Conservation (phyloP, 2,329 filamentous ascomycete species). For the Pestalotiopsis sp. region DNA sequence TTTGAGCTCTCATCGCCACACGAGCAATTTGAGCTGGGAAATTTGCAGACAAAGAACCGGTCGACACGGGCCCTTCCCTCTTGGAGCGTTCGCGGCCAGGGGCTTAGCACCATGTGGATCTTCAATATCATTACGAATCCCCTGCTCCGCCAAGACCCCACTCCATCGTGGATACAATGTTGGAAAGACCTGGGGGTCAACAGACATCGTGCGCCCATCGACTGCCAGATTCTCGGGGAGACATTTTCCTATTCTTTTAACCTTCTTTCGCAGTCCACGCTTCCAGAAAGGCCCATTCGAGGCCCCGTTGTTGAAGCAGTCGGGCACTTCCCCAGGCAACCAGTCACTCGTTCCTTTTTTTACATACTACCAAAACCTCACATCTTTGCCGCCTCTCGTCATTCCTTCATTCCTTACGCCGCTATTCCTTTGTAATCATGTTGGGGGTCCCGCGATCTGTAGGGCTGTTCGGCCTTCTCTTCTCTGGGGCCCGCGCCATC, state of each 20-base stretch:
- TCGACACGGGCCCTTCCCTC: neutral
- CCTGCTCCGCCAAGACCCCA: slow-evolving; percentile 5
- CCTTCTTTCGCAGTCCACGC: neutral
- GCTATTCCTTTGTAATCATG: slow-evolving; percentile 4
- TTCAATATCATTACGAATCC: slow-evolving; percentile 11
- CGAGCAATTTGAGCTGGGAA: no score
- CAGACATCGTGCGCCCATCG: slow-evolving; percentile 1
- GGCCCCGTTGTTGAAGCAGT: neutral
- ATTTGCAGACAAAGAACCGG: neutral
- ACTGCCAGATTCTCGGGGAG: neutral
- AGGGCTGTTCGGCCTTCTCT: slow-evolving; percentile 9
- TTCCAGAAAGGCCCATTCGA: neutral
- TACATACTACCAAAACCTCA: neutral
- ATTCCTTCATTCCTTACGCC: neutral
- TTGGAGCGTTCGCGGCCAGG: neutral
- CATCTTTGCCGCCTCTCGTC: neutral
- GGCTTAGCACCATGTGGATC: slow-evolving; percentile 9
- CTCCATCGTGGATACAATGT: slow-evolving; percentile 6
- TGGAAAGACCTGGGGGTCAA: neutral
- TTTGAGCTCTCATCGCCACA: no score
- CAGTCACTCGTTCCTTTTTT: slow-evolving; percentile 11
- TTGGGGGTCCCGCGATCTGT: neutral
- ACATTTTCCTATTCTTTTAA: slow-evolving; percentile 1
- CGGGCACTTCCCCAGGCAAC: neutral
- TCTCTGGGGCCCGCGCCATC: slow-evolving; percentile 1